These are phyloP conservation scores for Beta vulgaris DNA, from an alignment of 148 eudicot species.

Conservation along the genomic window DNA sequence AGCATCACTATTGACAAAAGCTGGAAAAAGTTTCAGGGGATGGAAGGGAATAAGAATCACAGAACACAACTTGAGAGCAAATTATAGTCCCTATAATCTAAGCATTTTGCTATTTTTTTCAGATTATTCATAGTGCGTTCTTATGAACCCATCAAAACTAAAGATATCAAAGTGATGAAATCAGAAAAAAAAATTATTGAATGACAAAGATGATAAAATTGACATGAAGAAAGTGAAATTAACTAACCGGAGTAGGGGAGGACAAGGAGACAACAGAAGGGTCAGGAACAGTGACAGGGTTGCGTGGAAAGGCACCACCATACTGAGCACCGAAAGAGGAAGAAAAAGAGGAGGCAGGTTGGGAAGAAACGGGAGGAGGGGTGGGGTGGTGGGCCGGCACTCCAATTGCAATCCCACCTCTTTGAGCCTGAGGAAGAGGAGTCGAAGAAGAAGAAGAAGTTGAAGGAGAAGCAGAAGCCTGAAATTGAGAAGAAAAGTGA, in stretches of 20 bases:
- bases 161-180: neutral
- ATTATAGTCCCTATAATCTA: too few species aligned
- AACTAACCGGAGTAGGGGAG: constrained; percentile 30
- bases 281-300: constrained; percentile 29
- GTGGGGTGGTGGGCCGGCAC: constrained; percentile 45
- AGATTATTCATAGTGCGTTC: too few species aligned
- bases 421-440: constrained; percentile 24
- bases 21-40: too few species aligned
- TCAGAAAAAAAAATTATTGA: neutral
- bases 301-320: constrained; percentile 31
- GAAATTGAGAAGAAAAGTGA: constrained; percentile 39
- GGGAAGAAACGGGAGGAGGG: constrained; percentile 30
- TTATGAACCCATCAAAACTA: neutral
- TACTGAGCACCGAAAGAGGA: constrained; percentile 36
- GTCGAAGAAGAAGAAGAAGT: constrained; percentile 32
- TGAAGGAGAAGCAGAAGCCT: constrained; percentile 20
- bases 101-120: too few species aligned
- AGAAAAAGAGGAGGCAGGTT: constrained; percentile 43
- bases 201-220: constrained; percentile 3
- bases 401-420: constrained; percentile 69
- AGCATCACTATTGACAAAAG: too few species aligned
- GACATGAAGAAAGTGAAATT: neutral
- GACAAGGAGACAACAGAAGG: constrained; percentile 17
- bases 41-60: too few species aligned
- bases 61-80: too few species aligned